Evolutionary conservation across 768 basidiomycete species (phyloP), one percentile per base, ranked within the genome.

Genomic region (Podaxis sp.): DNA sequence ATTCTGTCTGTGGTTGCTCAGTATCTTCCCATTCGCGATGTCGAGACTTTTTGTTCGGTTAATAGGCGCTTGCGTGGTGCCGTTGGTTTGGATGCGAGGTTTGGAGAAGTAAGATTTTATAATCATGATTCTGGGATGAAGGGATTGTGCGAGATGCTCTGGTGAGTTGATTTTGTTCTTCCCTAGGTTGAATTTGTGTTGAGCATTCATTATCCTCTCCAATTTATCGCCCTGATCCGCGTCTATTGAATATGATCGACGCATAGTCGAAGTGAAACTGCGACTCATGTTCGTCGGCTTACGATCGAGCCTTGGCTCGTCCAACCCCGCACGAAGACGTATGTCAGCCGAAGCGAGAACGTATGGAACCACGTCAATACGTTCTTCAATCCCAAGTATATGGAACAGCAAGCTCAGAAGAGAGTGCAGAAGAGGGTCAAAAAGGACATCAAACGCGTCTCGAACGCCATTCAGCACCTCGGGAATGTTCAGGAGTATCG

Each of bases 241-340:
- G n/a, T 18, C 16, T 4, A n/a, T 53, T 53, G n/a, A 10, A 5
- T 54, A 9, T 2, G 23, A 21, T 38, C 36, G 10, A 38, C 36
- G 38, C 27, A 28, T 28, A 60, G 59, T 18, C 38, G 28, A 21
- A 13, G 27, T 21, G 59, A 60, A 7, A 11, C 53, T 7, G 59
- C 50, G 11, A 21, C 2, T 16, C 50, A 37, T 14, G 59, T 52
- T n/a, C 50, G 51, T 7, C 50, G 42, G 32, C 59, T 60, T 10
- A 47, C n/a, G 1, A 70, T 81, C 36, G 65, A 70, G 48, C 79
- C 80, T 25, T 81, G 79, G 80, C 66, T 72, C 23, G 72, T 80
- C 13, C 69, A 72, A 55, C 74, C 70, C 1, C 69, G 67, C 51
- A 69, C 69, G 46, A 73, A 72, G 62, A 68, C 70, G n/a, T 69